Evolutionary conservation across 2,329 filamentous ascomycete species (phyloP).

Genomic region (Paecilomyces sp.): DNA sequence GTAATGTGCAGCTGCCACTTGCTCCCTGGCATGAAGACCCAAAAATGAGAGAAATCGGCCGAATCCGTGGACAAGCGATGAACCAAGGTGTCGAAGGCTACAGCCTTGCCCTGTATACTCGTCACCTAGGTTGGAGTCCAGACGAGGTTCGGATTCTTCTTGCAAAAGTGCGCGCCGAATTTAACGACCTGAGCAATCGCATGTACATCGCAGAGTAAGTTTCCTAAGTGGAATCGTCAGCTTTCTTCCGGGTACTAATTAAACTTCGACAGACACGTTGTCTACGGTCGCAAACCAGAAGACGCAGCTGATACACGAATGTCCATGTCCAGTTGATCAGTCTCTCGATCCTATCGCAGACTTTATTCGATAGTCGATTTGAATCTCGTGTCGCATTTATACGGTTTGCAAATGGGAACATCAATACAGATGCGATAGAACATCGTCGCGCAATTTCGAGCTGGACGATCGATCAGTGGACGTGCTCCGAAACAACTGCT

Average conservation of each 20-base stretch:
- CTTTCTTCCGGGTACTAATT: not conserved
- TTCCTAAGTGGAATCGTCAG: not conserved
- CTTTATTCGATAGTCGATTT: not conserved
- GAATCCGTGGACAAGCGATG: constrained; percentile 34
- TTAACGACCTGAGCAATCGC: constrained; percentile 17
- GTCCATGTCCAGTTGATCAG: not conserved
- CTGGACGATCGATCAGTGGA: not conserved
- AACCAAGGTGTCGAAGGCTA: constrained; percentile 37
- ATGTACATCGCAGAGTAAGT: constrained; percentile 18
- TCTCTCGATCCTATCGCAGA: not conserved
- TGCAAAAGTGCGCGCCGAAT: constrained; percentile 15
- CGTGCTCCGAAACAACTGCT: not conserved
- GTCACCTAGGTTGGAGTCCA: constrained; percentile 34
- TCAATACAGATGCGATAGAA: not conserved
- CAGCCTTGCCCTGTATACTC: constrained; percentile 34
- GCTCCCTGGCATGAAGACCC: constrained; percentile 42
- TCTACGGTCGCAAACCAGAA: constrained; percentile 3
- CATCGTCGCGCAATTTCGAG: not conserved
- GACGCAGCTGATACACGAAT: not conserved
- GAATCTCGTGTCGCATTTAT: not conserved
- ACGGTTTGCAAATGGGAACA: not conserved
- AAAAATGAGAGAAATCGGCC: constrained; percentile 44
- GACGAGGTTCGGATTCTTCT: constrained; percentile 39
- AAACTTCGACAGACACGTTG: not conserved
- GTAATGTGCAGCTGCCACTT: constrained; percentile 33